Base-by-base conservation (phyloP, 768 basidiomycete species). In the Tricholoma terreum region DNA sequence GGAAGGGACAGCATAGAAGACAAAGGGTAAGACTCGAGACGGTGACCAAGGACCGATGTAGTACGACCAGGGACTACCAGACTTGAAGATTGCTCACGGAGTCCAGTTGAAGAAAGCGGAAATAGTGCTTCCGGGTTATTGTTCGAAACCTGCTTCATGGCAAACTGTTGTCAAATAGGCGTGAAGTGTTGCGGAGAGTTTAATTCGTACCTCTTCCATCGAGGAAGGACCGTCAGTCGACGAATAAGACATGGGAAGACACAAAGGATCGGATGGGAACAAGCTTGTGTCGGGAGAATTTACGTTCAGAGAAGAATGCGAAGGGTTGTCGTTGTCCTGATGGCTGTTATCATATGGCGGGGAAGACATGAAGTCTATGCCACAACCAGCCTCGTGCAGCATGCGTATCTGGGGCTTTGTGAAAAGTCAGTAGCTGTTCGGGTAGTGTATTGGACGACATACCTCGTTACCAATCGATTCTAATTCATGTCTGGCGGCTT, bases 401-500 rank as follows among this genome's bases (percentile, higher is more conserved):
- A 46, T 15, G 45, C 15, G 3, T 9, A 49, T 31, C 27, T 49
- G 46, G 12, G 30, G 12, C 15, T 31, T 31, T 2, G 15, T 12
- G 22, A 17, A 17, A 17, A 17, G 17, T 9, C 3, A 24, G 15
- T 7, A 35, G 8, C 7, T 9, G 30, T 49, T 31, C n/a, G 4
- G n/a, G 14, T 31, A 8, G 27, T 17, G n/a, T 2, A 6, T 27
- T n/a, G 27, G 27, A 22, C 14, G 15, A n/a, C 45, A 24, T 46
- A 62, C 61, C 42, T 57, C 12, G 51, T 60, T 53, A 19, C 12
- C 12, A 33, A 31, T 21, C 7, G 6, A 11, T 15, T n/a, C 15
- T 3, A 17, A 50, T 21, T 50, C 15, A 36, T 50, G 24, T 27
- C 6, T 27, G 6, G 2, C 55, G 5, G 9, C 8, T 19, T 36